Conservation (phyloP, 176 grass and related monocot species). For the Thalia dealbata region DNA sequence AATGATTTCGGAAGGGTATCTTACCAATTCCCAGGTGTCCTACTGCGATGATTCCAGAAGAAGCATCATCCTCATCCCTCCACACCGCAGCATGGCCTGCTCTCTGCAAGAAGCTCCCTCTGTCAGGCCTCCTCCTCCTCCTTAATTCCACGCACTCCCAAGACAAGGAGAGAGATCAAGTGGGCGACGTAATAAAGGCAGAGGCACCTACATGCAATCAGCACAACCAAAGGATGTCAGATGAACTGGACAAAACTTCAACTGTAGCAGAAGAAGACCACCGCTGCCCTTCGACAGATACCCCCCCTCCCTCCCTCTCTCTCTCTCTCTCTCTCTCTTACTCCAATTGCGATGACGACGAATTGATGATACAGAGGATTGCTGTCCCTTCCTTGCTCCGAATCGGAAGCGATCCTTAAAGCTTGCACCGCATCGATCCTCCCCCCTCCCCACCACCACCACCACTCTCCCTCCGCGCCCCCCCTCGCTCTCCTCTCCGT, state of each 20-base stretch:
- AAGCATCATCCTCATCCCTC: background rate
- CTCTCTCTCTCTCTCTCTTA: background rate
- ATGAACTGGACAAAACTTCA: background rate
- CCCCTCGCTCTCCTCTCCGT: too few species aligned
- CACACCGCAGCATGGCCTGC: background rate
- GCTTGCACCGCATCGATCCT: background rate
- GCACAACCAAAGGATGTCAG: background rate
- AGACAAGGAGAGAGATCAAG: background rate
- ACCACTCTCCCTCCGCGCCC: too few species aligned
- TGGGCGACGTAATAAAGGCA: background rate
- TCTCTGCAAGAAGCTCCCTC: background rate
- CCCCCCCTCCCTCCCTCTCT: too few species aligned
- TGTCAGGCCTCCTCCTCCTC: too few species aligned
- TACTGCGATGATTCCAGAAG: background rate
- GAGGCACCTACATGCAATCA: background rate
- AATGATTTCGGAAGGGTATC: background rate
- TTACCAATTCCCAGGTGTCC: slow-evolving; percentile 6
- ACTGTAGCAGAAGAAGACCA: background rate
- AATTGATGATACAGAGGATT: too few species aligned
- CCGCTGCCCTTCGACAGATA: background rate
- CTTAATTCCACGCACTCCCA: background rate
- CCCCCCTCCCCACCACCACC: too few species aligned
- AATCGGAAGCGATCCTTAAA: too few species aligned
- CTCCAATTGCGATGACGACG: background rate
- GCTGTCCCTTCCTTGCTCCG: too few species aligned